Evolutionary conservation across 2,329 filamentous ascomycete genomes (phyloP), one percentile per base, ranked within the genome.

Genomic region (Xylaria sp.): DNA sequence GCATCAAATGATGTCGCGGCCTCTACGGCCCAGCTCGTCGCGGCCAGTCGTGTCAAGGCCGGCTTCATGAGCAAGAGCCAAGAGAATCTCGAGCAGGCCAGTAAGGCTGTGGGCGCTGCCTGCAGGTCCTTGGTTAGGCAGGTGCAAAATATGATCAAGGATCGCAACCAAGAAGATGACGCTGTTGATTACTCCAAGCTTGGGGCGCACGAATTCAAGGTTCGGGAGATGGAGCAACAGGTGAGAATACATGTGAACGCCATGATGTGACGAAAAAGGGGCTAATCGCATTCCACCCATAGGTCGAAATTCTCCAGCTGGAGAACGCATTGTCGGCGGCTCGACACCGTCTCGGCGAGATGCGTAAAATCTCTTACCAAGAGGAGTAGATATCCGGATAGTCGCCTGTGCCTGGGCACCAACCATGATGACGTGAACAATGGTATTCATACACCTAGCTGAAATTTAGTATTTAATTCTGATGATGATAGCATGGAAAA

Each of bases 211-310:
- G 95, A 99, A 80, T 98, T 99, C 83, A 99, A 99, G 85, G 93
- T 97, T 53, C 86, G 90, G 71, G 93, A 99, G 81, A 99, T 99
- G 95, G 95, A 99, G 81, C 95, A 99, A 75, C 95, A 99, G 91
- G 93, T 97, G 83, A 71, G 85, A 44, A 35, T 29, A 19, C 2
- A 21, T 13, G 1, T 46, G 17, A 35, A 44, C 40, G 38, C 60
- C 5, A 35, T 38, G 6, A 21, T 55, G 9, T 27, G n/a, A 15
- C 23, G 23, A 29, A 21, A 49, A 33, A 49, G 54, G 58, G 43
- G 47, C 69, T 72, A 66, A 73, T 62, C 9, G 25, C 54, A 55
- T 59, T 38, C 46, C 47, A 27, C 19, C 5, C 37, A 58, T 73
- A 97, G 93, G 95, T 99, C 74, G 93, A 99, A 79, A 99, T 99